Percentiles rank a stretch among this genome's conserved stretches.
These are phyloP conservation scores for Globisporangium barbulae DNA, from an alignment of 352 stramenopile genomes.

Conservation along the genomic window DNA sequence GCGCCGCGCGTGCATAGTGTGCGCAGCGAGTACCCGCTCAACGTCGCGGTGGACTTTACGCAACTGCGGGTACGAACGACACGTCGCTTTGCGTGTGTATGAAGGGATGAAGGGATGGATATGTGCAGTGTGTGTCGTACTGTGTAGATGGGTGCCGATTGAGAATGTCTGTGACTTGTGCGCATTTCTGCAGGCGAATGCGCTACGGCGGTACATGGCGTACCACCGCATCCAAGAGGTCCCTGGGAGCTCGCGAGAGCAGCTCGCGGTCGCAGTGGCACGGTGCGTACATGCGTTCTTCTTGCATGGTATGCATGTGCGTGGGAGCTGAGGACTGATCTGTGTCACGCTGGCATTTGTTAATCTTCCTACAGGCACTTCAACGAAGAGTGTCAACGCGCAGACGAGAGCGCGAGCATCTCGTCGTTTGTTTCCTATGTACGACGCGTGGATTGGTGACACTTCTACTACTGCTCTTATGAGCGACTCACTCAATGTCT, in stretches of 20 bases:
- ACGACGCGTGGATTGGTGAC: slow-evolving; percentile 13
- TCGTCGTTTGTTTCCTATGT: slow-evolving; percentile 68
- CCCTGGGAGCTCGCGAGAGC: slow-evolving; percentile 43
- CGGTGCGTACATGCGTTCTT: slow-evolving; percentile 25
- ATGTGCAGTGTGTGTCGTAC: background rate
- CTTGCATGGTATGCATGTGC: background rate
- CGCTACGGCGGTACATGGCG: slow-evolving; percentile 66
- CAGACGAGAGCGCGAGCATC: slow-evolving; percentile 63
- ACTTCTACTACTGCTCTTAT: background rate
- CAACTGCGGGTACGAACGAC: slow-evolving; percentile 41
- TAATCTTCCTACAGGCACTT: slow-evolving; percentile 45
- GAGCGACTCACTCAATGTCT: background rate
- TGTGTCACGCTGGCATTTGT: slow-evolving; percentile 9
- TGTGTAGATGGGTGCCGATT: background rate
- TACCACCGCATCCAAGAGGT: slow-evolving; percentile 53
- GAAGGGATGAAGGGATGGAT: background rate
- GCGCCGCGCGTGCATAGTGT: slow-evolving; percentile 22
- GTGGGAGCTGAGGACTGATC: background rate
- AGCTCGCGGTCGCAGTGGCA: slow-evolving; percentile 62
- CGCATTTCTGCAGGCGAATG: slow-evolving; percentile 33
- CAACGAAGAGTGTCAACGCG: slow-evolving; percentile 52
- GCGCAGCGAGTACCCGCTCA: slow-evolving; percentile 51
- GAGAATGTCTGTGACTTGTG: slow-evolving; percentile 3
- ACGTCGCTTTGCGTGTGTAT: background rate
- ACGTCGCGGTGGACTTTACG: slow-evolving; percentile 69